phyloP scores from a whole-genome alignment of 2,329 filamentous ascomycete species.

The Tolypocladium album region DNA sequence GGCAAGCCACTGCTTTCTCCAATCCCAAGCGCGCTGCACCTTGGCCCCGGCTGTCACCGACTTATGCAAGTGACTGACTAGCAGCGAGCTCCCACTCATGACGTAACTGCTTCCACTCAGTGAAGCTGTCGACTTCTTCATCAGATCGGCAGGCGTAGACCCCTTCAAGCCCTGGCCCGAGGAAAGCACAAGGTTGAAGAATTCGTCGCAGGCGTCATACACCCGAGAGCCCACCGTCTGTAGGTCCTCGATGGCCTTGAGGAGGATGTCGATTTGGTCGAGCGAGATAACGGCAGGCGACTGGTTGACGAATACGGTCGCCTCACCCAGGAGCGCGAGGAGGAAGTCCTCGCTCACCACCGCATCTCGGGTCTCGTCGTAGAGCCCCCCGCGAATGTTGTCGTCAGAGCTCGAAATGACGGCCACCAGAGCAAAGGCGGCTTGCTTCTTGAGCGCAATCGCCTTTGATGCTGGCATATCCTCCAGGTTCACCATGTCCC shows the following conservation, averaged over 20 bases:
- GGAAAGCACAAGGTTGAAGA: slow-evolving; percentile 64
- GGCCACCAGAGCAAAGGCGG: slow-evolving; percentile 66
- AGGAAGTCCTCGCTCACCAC: slow-evolving; percentile 85
- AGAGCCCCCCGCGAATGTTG: slow-evolving; percentile 83
- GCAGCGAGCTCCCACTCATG: slow-evolving; percentile 63
- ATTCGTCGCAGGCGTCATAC: slow-evolving; percentile 65
- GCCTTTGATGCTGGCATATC: slow-evolving; percentile 27
- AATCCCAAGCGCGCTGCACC: slow-evolving; percentile 60
- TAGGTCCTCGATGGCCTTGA: slow-evolving; percentile 71
- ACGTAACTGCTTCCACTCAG: slow-evolving; percentile 52
- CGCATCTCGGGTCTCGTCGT: slow-evolving; percentile 68
- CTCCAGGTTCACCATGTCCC: slow-evolving; percentile 42
- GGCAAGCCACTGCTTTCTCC: slow-evolving; percentile 65
- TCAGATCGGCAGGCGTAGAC: slow-evolving; percentile 53
- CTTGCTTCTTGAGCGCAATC: slow-evolving; percentile 52
- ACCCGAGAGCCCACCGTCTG: slow-evolving; percentile 65
- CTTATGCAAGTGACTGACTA: slow-evolving; percentile 51
- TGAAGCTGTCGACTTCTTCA: slow-evolving; percentile 47
- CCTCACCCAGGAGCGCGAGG: slow-evolving; percentile 73
- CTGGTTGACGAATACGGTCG: slow-evolving; percentile 63
- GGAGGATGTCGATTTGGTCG: slow-evolving; percentile 61
- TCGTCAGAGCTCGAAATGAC: slow-evolving; percentile 80
- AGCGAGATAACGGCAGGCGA: slow-evolving; percentile 46
- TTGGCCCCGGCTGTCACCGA: slow-evolving; percentile 45
- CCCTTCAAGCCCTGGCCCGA: slow-evolving; percentile 54